A percentile compares a stretch with the other conserved stretches of the same genome.
Conservation (phyloP, 129 eudicot genomes). For the Flaveria trinervia region DNA sequence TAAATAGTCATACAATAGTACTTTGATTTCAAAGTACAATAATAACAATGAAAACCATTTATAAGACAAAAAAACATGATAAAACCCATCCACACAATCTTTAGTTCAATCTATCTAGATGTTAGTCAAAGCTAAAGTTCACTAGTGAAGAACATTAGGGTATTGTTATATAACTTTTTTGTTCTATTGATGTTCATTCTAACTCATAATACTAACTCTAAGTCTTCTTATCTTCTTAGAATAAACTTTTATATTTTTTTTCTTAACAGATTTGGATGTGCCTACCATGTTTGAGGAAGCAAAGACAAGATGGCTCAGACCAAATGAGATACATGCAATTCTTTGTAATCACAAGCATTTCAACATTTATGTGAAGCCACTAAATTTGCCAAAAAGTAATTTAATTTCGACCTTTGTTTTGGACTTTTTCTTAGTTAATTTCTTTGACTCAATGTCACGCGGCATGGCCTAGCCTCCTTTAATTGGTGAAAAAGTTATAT, state of each 20-base stretch:
- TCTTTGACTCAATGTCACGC: not conserved
- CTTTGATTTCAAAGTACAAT: not conserved
- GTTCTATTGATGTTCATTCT: slow-evolving; percentile 20
- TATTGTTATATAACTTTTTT: not conserved
- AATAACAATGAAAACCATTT: not conserved
- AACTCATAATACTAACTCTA: not conserved
- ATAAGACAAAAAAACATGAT: not conserved
- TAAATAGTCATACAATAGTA: not conserved
- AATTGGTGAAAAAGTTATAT: not conserved
- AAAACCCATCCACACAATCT: not conserved
- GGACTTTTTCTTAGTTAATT: slow-evolving; percentile 9
- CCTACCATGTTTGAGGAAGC: slow-evolving; percentile 80
- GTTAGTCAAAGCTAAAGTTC: slow-evolving; percentile 4
- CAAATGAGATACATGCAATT: slow-evolving; percentile 94
- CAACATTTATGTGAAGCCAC: slow-evolving; percentile 71
- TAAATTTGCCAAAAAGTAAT: slow-evolving; percentile 82
- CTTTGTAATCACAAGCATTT: slow-evolving; percentile 74
- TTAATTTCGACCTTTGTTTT: slow-evolving; percentile 9
- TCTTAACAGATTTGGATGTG: slow-evolving; percentile 73
- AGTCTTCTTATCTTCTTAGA: slow-evolving; percentile 5
- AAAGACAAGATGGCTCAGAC: slow-evolving; percentile 83
- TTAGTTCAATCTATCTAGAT: not conserved
- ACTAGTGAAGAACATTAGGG: not conserved
- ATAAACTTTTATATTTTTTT: not conserved
- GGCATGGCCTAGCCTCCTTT: slow-evolving; percentile 1